Evolutionary conservation across 169 alveolate genomes (phyloP), one percentile per base, ranked within the genome.

Genomic region (Babesia gibsoni): DNA sequence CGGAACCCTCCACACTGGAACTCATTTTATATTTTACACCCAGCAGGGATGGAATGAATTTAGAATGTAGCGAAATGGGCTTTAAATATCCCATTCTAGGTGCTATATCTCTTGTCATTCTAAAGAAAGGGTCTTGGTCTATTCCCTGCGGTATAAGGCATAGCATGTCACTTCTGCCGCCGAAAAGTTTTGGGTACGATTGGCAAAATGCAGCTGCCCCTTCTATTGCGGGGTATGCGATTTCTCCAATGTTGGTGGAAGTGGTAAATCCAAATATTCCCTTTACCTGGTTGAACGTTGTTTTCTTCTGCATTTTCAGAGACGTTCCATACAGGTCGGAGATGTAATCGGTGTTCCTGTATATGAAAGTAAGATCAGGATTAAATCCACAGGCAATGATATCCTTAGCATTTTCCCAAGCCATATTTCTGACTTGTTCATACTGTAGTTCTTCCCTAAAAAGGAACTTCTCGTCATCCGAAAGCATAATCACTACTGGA

Each of bases 91-190:
- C 98, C 84, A 96, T 82, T 73, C 95, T 95, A 20, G 93, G 97
- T 8, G 99, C 99, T 20, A 97, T 95, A 72, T 97, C 99, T 56
- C 99, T 89, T 6, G 99, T 96, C 91, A 97, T 90, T 83, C 99
- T 83, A 87, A 98, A 98, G 88, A 96, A 98, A n/a, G 99, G 99
- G 69, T 98, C 99, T 90, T 98, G 98, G 75, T 98, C 99, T n/a
- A 98, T 98, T 3, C 99, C 99, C 80, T 96, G 95, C 10, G 99
- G 99, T 14, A 94, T 94, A 33, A 96, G 89, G 67, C 98, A 96
- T 14, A 93, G 95, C 30, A 96, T 93, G 59, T 93, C 94, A 42
- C 84, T 91, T 45, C 92, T 81, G 20, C 45, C 37, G 14, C 67
- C 73, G 59, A 95, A 95, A 29, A 96, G 92, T 33, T 91, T 93